Evolutionary conservation across 2,329 filamentous ascomycete genomes (phyloP).

Genomic region (Corinectria fuckeliana): DNA sequence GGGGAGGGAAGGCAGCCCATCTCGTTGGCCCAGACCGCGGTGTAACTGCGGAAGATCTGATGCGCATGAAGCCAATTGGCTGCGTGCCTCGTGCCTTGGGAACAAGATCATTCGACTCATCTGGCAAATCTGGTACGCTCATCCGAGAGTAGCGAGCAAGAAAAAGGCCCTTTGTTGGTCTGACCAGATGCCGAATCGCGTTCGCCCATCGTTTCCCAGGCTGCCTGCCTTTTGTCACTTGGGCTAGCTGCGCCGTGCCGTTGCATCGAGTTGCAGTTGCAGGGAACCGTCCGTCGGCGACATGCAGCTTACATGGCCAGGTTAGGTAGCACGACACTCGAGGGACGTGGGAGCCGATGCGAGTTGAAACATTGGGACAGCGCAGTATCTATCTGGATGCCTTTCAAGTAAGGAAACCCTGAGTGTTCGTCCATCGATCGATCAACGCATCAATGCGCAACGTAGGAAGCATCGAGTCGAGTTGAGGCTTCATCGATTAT

Average conservation of each 20-base stretch:
- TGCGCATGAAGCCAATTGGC: slow-evolving; percentile 9
- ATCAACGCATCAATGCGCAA: not conserved
- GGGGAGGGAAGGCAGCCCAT: not conserved
- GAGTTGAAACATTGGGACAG: slow-evolving; percentile 11
- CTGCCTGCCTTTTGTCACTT: not conserved
- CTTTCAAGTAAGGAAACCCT: not conserved
- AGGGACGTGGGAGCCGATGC: not conserved
- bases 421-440: no score
- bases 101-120: slow-evolving; percentile 7
- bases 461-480: no score
- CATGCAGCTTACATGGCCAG: slow-evolving; percentile 15
- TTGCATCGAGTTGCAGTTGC: slow-evolving; percentile 13
- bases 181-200: slow-evolving; percentile 9
- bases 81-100: not conserved
- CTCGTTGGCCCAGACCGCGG: slow-evolving; percentile 4
- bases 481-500: not conserved
- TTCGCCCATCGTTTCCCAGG: slow-evolving; percentile 1
- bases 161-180: not conserved
- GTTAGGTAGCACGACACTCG: not conserved
- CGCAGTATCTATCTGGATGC: not conserved
- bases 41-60: slow-evolving; percentile 10
- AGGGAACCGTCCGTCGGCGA: slow-evolving; percentile 8
- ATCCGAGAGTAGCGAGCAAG: not conserved
- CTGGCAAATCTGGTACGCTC: no score
- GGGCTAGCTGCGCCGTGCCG: slow-evolving; percentile 5